phyloP scores from a whole-genome alignment of 2,329 filamentous ascomycete species.

The Blastomyces silverae region DNA sequence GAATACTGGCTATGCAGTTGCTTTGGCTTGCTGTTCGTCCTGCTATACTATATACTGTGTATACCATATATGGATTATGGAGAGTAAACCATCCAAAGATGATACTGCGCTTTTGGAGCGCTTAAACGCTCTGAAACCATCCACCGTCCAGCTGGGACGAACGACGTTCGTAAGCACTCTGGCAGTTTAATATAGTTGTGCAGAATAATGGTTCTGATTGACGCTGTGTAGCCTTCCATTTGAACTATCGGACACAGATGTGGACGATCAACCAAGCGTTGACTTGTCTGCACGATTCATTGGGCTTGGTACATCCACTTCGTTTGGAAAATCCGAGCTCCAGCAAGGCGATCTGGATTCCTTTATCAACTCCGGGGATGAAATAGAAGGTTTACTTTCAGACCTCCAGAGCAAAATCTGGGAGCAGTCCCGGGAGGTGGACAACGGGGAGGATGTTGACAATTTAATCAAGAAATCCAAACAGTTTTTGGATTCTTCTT shows the following conservation, averaged over 20 bases:
- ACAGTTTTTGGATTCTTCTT: slow-evolving; percentile 30
- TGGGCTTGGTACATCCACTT: slow-evolving; percentile 10
- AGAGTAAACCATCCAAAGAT: slow-evolving; percentile 20
- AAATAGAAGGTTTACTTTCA: slow-evolving; percentile 23
- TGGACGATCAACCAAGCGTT: slow-evolving; percentile 9
- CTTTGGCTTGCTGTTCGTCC: slow-evolving; percentile 1
- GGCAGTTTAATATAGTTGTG: slow-evolving; percentile 5
- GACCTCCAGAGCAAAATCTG: slow-evolving; percentile 15
- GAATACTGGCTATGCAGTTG: neutral
- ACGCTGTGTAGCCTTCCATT: slow-evolving; percentile 12
- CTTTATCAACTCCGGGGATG: slow-evolving; percentile 19
- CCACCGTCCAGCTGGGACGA: slow-evolving; percentile 28
- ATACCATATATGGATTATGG: slow-evolving; percentile 19
- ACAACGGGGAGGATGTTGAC: slow-evolving; percentile 14
- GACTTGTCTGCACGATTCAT: slow-evolving; percentile 14
- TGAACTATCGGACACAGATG: slow-evolving; percentile 10
- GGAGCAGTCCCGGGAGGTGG: slow-evolving; percentile 6
- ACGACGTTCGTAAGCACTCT: slow-evolving; percentile 24
- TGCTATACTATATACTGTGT: neutral
- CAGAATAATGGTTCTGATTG: slow-evolving; percentile 16
- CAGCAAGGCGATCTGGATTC: slow-evolving; percentile 12
- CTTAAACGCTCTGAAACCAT: slow-evolving; percentile 32
- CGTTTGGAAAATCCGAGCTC: neutral
- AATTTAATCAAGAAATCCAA: slow-evolving; percentile 19
- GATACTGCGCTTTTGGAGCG: slow-evolving; percentile 30